Conservation (phyloP, 2,329 filamentous ascomycete species). For the Colletotrichum graminicola region DNA sequence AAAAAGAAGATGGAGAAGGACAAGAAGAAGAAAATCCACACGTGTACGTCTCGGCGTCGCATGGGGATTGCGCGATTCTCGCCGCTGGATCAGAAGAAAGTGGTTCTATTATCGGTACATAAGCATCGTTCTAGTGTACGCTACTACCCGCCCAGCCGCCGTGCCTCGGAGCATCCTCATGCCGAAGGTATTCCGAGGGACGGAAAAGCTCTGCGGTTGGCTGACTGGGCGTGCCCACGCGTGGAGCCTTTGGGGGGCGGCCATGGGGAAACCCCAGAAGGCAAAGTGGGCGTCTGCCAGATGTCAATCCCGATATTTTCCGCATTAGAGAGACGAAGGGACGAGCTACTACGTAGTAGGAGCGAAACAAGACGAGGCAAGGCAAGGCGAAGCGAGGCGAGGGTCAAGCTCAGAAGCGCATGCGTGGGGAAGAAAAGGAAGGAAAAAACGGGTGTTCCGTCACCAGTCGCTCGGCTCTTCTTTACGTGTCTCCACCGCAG, state of each 20-base stretch:
- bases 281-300: slow-evolving; percentile 15
- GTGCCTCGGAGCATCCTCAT: slow-evolving; percentile 24
- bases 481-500: slow-evolving; percentile 38
- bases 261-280: not conserved
- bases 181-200: slow-evolving; percentile 38
- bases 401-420: slow-evolving; percentile 6
- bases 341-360: slow-evolving; percentile 16
- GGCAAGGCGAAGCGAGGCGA: not conserved
- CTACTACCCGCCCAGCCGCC: slow-evolving; percentile 17
- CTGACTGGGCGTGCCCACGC: not conserved
- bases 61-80: slow-evolving; percentile 31
- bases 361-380: slow-evolving; percentile 3
- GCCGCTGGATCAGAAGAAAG: slow-evolving; percentile 33
- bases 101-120: slow-evolving; percentile 27
- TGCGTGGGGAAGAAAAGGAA: slow-evolving; percentile 11
- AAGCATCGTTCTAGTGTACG: slow-evolving; percentile 15
- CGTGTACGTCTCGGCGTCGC: not conserved
- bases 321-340: slow-evolving; percentile 16
- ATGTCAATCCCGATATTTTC: slow-evolving; percentile 37
- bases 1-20: not conserved
- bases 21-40: too few species aligned
- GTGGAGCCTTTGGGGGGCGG: not conserved
- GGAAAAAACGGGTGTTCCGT: slow-evolving; percentile 31
- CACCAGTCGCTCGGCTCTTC: slow-evolving; percentile 25
- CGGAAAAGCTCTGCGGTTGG: not conserved